phyloP scores from a whole-genome alignment of 164 flowering plant genomes.

The Magnolia sinica region DNA sequence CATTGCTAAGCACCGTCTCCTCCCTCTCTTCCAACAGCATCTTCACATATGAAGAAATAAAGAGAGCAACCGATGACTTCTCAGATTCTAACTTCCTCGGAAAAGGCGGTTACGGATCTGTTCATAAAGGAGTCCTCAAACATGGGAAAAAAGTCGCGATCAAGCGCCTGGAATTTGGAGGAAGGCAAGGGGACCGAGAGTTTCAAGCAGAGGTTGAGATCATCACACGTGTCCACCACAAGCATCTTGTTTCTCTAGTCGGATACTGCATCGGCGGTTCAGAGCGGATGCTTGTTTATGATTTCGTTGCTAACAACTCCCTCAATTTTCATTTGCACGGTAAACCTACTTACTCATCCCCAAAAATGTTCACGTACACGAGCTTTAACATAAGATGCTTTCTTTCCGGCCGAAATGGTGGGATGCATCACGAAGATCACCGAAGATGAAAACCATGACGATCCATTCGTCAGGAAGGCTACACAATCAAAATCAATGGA shows the following conservation, averaged over 20 bases:
- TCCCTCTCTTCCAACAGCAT: constrained; percentile 55
- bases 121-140: constrained; percentile 14
- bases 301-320: constrained; percentile 15
- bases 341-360: background rate
- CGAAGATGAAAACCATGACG: no score
- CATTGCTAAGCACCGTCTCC: no score
- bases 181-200: constrained; percentile 14
- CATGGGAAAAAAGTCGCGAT: constrained; percentile 13
- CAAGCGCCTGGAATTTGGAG: constrained; percentile 10
- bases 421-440: no score
- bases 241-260: constrained; percentile 16
- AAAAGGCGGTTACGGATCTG: constrained; percentile 17
- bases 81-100: constrained; percentile 52
- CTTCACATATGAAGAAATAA: constrained; percentile 77
- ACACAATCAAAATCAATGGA: no score
- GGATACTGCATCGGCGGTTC: constrained; percentile 10
- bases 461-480: no score
- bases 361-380: background rate
- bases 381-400: background rate
- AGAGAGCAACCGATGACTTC: constrained; percentile 90
- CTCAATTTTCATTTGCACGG: constrained; percentile 15
- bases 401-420: background rate
- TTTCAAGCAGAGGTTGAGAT: constrained; percentile 20
- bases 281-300: constrained; percentile 14
- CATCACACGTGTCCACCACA: constrained; percentile 18